Percentiles rank a stretch among this genome's conserved stretches.
These are phyloP conservation scores for Colletotrichum zoysiae DNA, from an alignment of 2,329 filamentous ascomycete genomes.

Conservation along the genomic window DNA sequence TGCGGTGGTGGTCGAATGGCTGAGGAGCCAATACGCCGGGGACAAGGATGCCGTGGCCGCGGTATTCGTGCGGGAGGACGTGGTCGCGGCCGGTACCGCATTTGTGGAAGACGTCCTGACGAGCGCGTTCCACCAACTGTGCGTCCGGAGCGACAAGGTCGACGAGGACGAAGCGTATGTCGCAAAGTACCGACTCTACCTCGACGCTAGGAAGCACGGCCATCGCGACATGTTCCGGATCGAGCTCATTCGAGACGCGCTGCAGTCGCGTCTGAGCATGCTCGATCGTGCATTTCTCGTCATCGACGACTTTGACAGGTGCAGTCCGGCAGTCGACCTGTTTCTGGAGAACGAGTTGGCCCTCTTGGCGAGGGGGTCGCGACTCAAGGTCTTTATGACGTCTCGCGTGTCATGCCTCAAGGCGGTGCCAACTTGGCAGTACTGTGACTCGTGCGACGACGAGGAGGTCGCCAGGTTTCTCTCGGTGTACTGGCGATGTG, in stretches of 20 bases:
- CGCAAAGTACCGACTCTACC: conserved; percentile 15
- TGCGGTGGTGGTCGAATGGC: not conserved
- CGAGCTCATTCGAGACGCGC: conserved; percentile 10
- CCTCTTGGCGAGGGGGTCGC: not conserved
- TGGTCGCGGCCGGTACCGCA: conserved; percentile 2
- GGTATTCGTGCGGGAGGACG: not conserved
- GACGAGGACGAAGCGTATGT: conserved; percentile 19
- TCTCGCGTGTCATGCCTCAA: conserved; percentile 19
- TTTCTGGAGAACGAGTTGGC: conserved; percentile 24
- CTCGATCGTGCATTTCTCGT: conserved; percentile 14
- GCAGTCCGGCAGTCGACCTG: conserved; percentile 4
- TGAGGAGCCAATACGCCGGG: not conserved
- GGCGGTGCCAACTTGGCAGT: not conserved
- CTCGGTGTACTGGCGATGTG: conserved; percentile 7
- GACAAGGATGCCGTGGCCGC: not conserved
- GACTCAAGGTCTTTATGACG: conserved; percentile 21
- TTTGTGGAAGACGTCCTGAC: conserved; percentile 14
- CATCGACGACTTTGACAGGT: conserved; percentile 14
- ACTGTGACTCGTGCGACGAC: conserved; percentile 15
- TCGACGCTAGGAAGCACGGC: conserved; percentile 29
- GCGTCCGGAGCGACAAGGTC: not conserved
- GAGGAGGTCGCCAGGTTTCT: not conserved
- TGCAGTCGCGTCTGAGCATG: conserved; percentile 13
- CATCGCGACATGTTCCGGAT: conserved; percentile 35
- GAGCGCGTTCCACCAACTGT: conserved; percentile 19